Evolutionary conservation across 768 basidiomycete species (phyloP), one percentile per base, ranked within the genome.

Genomic region (Agrocybe praecox): DNA sequence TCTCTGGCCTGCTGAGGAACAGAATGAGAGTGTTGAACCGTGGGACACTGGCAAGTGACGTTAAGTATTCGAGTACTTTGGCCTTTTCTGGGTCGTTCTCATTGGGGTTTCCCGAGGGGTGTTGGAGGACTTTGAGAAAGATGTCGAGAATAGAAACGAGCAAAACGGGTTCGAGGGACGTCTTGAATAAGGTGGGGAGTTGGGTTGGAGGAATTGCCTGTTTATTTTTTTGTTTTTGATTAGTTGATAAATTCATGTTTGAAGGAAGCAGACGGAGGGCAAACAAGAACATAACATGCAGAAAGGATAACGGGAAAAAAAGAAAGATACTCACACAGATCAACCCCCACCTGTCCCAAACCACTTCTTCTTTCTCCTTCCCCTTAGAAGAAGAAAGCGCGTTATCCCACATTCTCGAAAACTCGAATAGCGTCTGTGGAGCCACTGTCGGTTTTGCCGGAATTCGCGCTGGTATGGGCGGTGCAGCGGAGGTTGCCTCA

Each of bases 151-250:
- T 74, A 1, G 83, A 81, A 2, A 76, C 74, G 17, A 94, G 79
- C 23, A 89, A 63, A 1, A 76, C 63, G 0, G 92, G 82, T 44
- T 93, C 92, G 29, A 94, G 76, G 0, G 89, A 89, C 0, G 77
- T 83, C 62, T 87, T 80, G 71, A 89, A 91, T 36, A 94, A 69
- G 1, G 75, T 61, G 0, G 90, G 88, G 23, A 93, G 68, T 17
- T 74, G 72, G 8, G 74, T 46, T 0, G 90, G 83, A 0, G 81
- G 72, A 44, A 92, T 77, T 32, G 74, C 76, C 87, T 92, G 61
- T 36, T 29, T n/a, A n/a, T n/a, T n/a, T n/a, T n/a, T 29, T 10
- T 49, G 24, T 33, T 52, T 17, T 32, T 34, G 15, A 18, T 24
- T 42, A 40, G 36, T n/a, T 12, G 14, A 23, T 10, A 17, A 3